Evolutionary conservation across 345 rosid species (phyloP).

Genomic region (Aegle marmelos): DNA sequence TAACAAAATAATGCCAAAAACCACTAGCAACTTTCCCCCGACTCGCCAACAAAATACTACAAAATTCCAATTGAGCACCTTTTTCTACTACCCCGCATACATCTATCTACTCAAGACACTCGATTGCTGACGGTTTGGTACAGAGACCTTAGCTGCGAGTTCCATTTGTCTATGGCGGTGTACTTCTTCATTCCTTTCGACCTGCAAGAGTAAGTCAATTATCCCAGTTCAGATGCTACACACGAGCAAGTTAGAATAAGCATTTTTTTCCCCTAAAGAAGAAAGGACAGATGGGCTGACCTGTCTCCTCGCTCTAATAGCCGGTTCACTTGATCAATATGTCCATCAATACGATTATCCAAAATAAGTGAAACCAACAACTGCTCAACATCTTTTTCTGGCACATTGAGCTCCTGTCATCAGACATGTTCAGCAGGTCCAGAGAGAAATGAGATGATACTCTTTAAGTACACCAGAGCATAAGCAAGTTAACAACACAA

Average conservation of each 20-base stretch:
- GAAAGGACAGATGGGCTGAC: conserved; percentile 20
- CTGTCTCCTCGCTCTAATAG: conserved; percentile 87
- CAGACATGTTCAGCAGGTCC: conserved; percentile 3
- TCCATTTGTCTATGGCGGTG: conserved; percentile 91
- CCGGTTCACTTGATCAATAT: conserved; percentile 96
- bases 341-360: conserved; percentile 92
- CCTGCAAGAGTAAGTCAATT: conserved; percentile 32
- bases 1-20: neutral
- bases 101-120: conserved; percentile 42
- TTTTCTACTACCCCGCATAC: neutral
- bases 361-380: conserved; percentile 80
- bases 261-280: neutral
- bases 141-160: conserved; percentile 79
- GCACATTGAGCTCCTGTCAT: conserved; percentile 82
- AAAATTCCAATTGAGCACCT: neutral
- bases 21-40: neutral
- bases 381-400: conserved; percentile 94
- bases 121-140: conserved; percentile 63
- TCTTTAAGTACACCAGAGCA: neutral
- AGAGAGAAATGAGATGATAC: neutral
- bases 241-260: neutral
- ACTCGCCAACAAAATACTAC: neutral
- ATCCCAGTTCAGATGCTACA: conserved; percentile 12
- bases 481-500: neutral
- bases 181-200: conserved; percentile 94